Percentiles rank a stretch among this genome's conserved stretches.
Conservation (phyloP, 2,329 filamentous ascomycete species). For the Dothistroma pini region DNA sequence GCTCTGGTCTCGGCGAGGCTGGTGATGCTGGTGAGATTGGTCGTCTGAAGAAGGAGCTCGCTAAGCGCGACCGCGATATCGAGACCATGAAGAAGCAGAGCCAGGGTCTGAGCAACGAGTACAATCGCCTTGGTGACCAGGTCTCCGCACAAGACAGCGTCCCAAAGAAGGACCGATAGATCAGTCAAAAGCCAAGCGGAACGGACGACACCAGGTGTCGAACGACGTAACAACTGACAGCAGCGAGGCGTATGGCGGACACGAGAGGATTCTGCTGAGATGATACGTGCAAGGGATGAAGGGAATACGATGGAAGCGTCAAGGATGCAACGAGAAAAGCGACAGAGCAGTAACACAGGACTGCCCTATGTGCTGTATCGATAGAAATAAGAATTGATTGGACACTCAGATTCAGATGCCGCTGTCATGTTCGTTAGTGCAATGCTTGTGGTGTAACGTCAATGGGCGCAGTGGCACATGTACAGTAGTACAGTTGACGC, state of each 20-base stretch:
- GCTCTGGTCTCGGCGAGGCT: conserved; percentile 69
- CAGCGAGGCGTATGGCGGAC: too few species aligned
- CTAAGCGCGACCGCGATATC: conserved; percentile 75
- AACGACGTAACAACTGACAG: neutral
- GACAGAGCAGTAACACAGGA: neutral
- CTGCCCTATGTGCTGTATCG: neutral
- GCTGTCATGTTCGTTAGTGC: too few species aligned
- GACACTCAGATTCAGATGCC: neutral
- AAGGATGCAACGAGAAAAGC: neutral
- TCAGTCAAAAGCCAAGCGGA: neutral
- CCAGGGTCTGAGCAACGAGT: conserved; percentile 77
- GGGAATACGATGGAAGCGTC: neutral
- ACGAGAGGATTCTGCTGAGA: neutral
- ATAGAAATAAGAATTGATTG: neutral
- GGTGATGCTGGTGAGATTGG: conserved; percentile 74
- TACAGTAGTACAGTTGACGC: too few species aligned
- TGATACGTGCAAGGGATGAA: neutral
- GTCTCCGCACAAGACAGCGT: conserved; percentile 57
- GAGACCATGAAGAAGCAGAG: conserved; percentile 90
- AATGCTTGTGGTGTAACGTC: too few species aligned
- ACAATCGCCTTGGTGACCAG: conserved; percentile 80
- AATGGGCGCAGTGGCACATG: too few species aligned
- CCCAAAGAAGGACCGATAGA: conserved; percentile 54
- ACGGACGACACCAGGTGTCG: neutral
- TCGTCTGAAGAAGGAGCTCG: conserved; percentile 61